Base-by-base conservation (phyloP, 2,329 filamentous ascomycete genomes). In the Lasiodiplodia citricola region DNA sequence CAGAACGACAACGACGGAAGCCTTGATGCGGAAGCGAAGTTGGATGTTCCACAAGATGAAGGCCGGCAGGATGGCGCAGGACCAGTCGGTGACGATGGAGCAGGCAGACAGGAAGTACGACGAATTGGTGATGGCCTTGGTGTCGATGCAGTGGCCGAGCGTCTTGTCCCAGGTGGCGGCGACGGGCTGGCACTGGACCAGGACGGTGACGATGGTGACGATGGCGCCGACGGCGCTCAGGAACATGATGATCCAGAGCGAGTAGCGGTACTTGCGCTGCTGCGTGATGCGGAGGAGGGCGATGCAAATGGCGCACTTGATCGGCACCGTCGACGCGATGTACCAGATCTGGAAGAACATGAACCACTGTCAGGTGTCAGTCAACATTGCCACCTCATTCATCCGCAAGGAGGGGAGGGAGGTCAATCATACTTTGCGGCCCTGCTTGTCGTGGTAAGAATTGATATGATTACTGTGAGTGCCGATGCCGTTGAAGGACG, bases 1-100 rank as follows among this genome's bases (percentile, higher is more conserved):
- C 74, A 85, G 81, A 44, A 85, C 78, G 0, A 82, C 72, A 38
- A 79, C 76, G 2, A 85, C 81, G 0, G 82, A 83, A n/a, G 82
- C 71, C 71, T 85, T 85, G 28, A 81, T 78, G n/a, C 77, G 75
- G 23, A 74, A 73, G 68, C 83, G 81, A 71, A 85, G 80, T 41
- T 83, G 80, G 31, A 83, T 78, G 18, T 82, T 75, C 75, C 79
- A 80, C 25, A 82, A 71, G 38, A 82, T 68, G 47, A 79, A 71
- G 2, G 73, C 75, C 0, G 80, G 80, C 6, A 81, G 74, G 23
- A 76, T 73, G 31, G 75, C 75, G 68, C 77, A 72, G 64, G 74
- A 57, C 58, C 70, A 70, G 69, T 78, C 74, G 23, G 76, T 79
- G 21, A 74, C 21, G 56, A 80, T 80, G 51, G 77, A 76, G 14